These are phyloP conservation scores for Anacardium occidentale DNA, from an alignment of 345 rosid species.

Conservation along the genomic window DNA sequence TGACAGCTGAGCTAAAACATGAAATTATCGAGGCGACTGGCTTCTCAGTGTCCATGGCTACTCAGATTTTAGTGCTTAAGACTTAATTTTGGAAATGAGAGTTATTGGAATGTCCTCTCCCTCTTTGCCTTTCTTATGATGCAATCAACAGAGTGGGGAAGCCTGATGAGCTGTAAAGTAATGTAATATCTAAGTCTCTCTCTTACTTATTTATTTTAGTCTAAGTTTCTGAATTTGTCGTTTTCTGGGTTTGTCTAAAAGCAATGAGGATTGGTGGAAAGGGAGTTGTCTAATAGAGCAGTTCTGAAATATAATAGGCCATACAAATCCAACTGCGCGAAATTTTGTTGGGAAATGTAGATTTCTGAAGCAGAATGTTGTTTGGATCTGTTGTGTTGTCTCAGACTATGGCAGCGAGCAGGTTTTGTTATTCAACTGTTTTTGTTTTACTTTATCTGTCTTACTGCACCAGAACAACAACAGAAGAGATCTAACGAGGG, in stretches of 20 bases:
- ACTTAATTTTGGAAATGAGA: slow-evolving; percentile 17
- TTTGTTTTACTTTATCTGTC: background rate
- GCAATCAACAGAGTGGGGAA: slow-evolving; percentile 25
- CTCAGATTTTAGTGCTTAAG: slow-evolving; percentile 24
- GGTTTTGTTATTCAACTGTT: background rate
- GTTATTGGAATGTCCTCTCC: background rate
- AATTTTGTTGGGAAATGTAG: background rate
- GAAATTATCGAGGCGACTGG: slow-evolving; percentile 28
- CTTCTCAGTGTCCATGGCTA: slow-evolving; percentile 24
- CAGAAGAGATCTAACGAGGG: background rate
- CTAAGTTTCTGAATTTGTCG: slow-evolving; percentile 23
- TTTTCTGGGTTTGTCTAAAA: slow-evolving; percentile 20
- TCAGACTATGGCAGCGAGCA: slow-evolving; percentile 21
- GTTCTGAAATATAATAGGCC: slow-evolving; percentile 10
- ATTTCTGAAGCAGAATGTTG: slow-evolving; percentile 24
- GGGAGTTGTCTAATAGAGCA: slow-evolving; percentile 30
- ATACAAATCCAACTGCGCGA: background rate
- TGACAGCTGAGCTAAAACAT: slow-evolving; percentile 41
- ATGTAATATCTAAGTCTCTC: background rate
- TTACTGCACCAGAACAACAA: background rate
- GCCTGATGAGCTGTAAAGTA: slow-evolving; percentile 16
- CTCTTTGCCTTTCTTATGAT: slow-evolving; percentile 1
- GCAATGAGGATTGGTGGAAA: background rate
- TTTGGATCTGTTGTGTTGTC: slow-evolving; percentile 29
- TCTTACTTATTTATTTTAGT: slow-evolving; percentile 27